These are phyloP conservation scores for Solanum verrucosum DNA, from an alignment of 257 asterid species.

Conservation along the genomic window DNA sequence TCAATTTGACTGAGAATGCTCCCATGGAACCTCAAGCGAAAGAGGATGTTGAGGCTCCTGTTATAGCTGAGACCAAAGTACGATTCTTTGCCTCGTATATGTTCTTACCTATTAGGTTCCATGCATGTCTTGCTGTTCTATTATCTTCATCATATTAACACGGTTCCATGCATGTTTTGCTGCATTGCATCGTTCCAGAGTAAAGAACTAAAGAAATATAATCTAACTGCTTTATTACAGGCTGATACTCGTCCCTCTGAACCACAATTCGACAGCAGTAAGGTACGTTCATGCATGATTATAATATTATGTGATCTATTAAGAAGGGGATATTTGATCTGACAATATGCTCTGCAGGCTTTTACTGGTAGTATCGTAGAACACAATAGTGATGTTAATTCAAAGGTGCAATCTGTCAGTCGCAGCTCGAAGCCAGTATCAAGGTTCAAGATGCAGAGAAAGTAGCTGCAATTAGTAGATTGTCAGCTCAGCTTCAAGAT, in stretches of 20 bases:
- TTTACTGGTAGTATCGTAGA: slow-evolving; percentile 67
- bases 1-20: slow-evolving; percentile 8
- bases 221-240: slow-evolving; percentile 2
- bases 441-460: slow-evolving; percentile 72
- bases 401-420: slow-evolving; percentile 19
- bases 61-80: slow-evolving; percentile 16
- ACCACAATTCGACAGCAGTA: slow-evolving; percentile 4
- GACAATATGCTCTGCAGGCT: slow-evolving; percentile 29
- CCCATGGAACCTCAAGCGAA: slow-evolving; percentile 23
- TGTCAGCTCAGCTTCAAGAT: slow-evolving; percentile 40
- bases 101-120: not conserved
- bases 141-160: not conserved
- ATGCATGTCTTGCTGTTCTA: not conserved
- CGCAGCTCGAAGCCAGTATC: slow-evolving; percentile 66
- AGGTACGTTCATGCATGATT: slow-evolving; percentile 2
- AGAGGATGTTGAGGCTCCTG: slow-evolving; percentile 25
- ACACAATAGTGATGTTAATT: slow-evolving; percentile 30
- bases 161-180: not conserved
- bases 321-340: not conserved
- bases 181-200: not conserved
- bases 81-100: not conserved
- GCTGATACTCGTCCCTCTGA: not conserved
- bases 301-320: not conserved
- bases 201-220: not conserved
- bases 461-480: slow-evolving; percentile 14